Evolutionary conservation across 345 rosid genomes (phyloP), one percentile per base, ranked within the genome.

Genomic region (Rhodomyrtus tomentosa): DNA sequence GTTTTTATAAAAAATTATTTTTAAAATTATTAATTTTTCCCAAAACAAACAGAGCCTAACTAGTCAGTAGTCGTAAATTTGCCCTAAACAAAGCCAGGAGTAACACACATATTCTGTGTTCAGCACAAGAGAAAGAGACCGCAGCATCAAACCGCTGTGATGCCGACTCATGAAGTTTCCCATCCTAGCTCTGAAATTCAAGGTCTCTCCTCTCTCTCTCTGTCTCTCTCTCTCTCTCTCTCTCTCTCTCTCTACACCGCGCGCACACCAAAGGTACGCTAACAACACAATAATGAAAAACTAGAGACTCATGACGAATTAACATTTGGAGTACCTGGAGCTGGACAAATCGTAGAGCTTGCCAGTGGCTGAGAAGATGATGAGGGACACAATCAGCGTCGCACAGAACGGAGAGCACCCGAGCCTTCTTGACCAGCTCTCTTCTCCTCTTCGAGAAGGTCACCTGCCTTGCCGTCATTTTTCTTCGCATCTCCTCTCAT

Each of bases 371-470:
- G 95, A 92, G 90, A 91, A 92, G 53, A 90, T 82, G 84, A 92
- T 84, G 82, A 91, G 84, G 80, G 91, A 92, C 85, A 91, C 92
- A 55, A 55, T 91, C 92, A 24, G 93, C 94, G 86, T 92, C 92
- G 11, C 93, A 91, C 22, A 88, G 90, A 62, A 90, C 92, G 1
- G 93, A 90, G 55, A 92, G 93, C 90, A 91, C 95, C 73, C 86
- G 86, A 50, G 93, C 95, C 88, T 91, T 92, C 89, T 92, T 90
- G 84, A 91, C 85, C 45, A 92, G 90, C 16, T 93, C 93, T 85
- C 92, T 87, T 42, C 95, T 89, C 84, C 95, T 86, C 91, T 91
- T 92, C 10, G 95, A 92, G 86, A 91, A 92, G 54, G 95, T 91
- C 84, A 92, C 92, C 87, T 91, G 93, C 88, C 95, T 91, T 1